A percentile compares a stretch with the other conserved stretches of the same genome.
Conservation (phyloP, 768 basidiomycete species). For the Boletus patriciae region DNA sequence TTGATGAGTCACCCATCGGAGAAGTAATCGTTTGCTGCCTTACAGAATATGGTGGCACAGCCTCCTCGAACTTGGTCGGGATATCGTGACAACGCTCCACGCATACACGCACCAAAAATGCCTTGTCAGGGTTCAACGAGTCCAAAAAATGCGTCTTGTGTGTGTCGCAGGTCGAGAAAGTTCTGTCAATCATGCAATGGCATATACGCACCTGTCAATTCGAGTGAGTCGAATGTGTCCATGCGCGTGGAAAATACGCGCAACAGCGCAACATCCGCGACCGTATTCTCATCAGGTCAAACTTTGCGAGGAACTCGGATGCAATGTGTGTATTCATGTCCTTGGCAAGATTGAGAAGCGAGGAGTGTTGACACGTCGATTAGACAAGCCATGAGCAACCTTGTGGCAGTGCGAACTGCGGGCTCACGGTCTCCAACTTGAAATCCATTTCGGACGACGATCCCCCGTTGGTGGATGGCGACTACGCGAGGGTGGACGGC, state of each 20-base stretch:
- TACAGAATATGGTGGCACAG: too few species aligned
- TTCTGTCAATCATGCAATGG: background rate
- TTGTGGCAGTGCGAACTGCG: constrained; percentile 70
- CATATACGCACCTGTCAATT: constrained; percentile 62
- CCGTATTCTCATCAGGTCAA: constrained; percentile 58
- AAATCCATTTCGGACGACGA: constrained; percentile 76
- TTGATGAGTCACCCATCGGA: too few species aligned
- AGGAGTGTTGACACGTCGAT: constrained; percentile 44
- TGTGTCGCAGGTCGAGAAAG: background rate
- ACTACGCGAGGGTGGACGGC: constrained; percentile 63
- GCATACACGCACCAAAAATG: constrained; percentile 81
- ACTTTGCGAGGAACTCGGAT: too few species aligned
- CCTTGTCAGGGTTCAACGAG: too few species aligned
- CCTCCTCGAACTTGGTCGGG: too few species aligned
- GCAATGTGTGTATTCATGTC: too few species aligned
- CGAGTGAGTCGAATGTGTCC: constrained; percentile 64
- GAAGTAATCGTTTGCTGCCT: too few species aligned
- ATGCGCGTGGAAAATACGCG: constrained; percentile 67
- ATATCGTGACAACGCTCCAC: constrained; percentile 59
- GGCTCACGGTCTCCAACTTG: constrained; percentile 85
- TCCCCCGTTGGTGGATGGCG: constrained; percentile 67
- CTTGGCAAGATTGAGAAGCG: too few species aligned
- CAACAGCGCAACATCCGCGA: constrained; percentile 71
- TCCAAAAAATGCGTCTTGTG: constrained; percentile 43
- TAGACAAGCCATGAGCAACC: constrained; percentile 32